Evolutionary conservation across 768 basidiomycete genomes (phyloP).

Genomic region (Suillus hirtellus): DNA sequence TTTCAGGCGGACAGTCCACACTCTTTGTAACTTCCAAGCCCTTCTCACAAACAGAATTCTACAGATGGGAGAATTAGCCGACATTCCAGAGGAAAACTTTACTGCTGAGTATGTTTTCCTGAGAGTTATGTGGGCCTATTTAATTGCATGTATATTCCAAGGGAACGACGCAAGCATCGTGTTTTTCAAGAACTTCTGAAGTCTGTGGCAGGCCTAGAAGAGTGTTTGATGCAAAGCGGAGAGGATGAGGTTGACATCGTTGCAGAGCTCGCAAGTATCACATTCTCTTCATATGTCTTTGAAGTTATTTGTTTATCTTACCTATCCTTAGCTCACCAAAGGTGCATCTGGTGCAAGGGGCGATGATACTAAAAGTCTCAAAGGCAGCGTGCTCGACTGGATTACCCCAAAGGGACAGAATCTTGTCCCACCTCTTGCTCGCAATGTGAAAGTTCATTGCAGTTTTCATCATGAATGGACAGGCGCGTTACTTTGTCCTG

Average conservation of each 20-base stretch:
- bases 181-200: conserved; percentile 19
- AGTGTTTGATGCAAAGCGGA: conserved; percentile 13
- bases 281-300: neutral
- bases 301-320: neutral
- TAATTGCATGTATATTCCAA: conserved; percentile 1
- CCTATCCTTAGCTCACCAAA: neutral
- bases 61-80: too few species aligned
- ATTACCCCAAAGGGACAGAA: too few species aligned
- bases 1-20: too few species aligned
- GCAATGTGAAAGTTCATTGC: too few species aligned
- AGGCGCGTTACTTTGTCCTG: conserved; percentile 15
- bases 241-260: conserved; percentile 19
- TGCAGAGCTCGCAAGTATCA: conserved; percentile 19
- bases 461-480: too few species aligned
- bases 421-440: conserved; percentile 4
- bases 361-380: conserved; percentile 5
- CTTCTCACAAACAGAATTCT: too few species aligned
- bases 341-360: too few species aligned
- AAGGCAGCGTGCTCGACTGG: conserved; percentile 10
- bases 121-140: neutral
- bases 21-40: too few species aligned
- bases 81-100: conserved; percentile 1
- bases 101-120: neutral
- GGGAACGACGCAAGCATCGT: conserved; percentile 17
- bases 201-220: conserved; percentile 18